Evolutionary conservation across 164 flowering plant genomes (phyloP), one percentile per base, ranked within the genome.

Genomic region (Taxillus chinensis): DNA sequence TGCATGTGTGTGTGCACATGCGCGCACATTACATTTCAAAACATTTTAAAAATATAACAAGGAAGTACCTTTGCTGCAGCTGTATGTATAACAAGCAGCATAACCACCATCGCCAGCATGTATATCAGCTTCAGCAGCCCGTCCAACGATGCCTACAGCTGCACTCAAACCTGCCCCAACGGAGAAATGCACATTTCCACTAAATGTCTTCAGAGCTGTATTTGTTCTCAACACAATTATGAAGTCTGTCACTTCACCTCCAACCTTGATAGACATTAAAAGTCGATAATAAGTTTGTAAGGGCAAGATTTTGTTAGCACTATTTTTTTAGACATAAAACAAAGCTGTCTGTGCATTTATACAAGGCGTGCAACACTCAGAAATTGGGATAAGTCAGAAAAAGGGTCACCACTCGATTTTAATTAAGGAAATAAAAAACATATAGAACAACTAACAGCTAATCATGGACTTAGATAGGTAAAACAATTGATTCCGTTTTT

Each of bases 81-180:
- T 93, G 74, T 93, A 93, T n/a, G 99, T 89, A 68, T 89, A 90
- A 73, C 99, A 93, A 68, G 99, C 92, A 61, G 89, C 92, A 78
- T 70, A 86, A 64, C 97, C 96, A 72, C 91, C 86, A 78, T 83
- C 78, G 55, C 99, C 97, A 64, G 91, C 96, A 52, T 90, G 83
- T 38, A 93, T 8, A 75, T 80, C 95, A 67, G 96, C 97, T 80
- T 83, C 97, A 66, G 77, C 91, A 62, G 87, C 75, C 46, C 97
- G 81, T 55, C 99, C 99, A 63, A 86, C 61, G 67, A 67, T 63
- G 40, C 95, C 99, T 66, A 73, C 83, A 53, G 99, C 97, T 40
- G 97, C 99, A 79, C 97, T 89, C 56, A 87, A 59, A 65, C 96
- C 99, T 66, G 95, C 97, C 65, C 99, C 99, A 64, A 89, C 51